Percentiles rank a stretch among this genome's conserved stretches.
phyloP scores from a whole-genome alignment of 2,329 filamentous ascomycete genomes.

The Colletotrichum lini region DNA sequence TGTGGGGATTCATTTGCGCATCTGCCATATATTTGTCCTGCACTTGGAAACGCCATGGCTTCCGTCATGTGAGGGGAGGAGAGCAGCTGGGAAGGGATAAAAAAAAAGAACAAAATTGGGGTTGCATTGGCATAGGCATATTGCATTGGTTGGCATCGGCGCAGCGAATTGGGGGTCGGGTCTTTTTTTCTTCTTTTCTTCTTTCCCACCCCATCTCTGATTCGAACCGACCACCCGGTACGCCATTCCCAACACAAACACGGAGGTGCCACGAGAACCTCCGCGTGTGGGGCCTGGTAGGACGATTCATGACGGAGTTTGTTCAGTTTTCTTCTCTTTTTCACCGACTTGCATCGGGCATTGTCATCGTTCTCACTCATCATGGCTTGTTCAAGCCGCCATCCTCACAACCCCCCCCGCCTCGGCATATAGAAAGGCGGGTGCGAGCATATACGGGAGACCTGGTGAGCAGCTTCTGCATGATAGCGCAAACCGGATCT shows the following conservation, averaged over 20 bases:
- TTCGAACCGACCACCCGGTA: slow-evolving; percentile 28
- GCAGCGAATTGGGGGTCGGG: slow-evolving; percentile 31
- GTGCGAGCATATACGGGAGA: slow-evolving; percentile 15
- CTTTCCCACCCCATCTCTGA: not conserved
- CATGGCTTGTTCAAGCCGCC: not conserved
- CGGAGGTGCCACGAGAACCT: slow-evolving; percentile 28
- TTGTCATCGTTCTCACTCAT: slow-evolving; percentile 3
- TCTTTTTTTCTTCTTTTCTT: not conserved
- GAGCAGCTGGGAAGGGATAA: slow-evolving; percentile 10
- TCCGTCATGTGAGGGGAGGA: slow-evolving; percentile 33
- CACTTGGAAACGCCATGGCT: slow-evolving; percentile 20
- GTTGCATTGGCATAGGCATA: slow-evolving; percentile 38
- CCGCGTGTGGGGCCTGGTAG: slow-evolving; percentile 14
- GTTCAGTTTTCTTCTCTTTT: not conserved
- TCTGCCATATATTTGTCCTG: slow-evolving; percentile 2
- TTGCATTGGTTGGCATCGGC: slow-evolving; percentile 34
- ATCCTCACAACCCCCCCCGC: slow-evolving; percentile 2
- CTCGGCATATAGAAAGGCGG: slow-evolving; percentile 35
- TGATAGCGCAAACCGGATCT: not conserved
- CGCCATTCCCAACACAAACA: slow-evolving; percentile 33
- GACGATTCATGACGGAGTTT: slow-evolving; percentile 9
- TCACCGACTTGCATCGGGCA: not conserved
- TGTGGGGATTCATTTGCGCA: slow-evolving; percentile 33
- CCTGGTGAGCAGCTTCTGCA: slow-evolving; percentile 7
- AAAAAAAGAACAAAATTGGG: slow-evolving; percentile 32